A percentile compares a stretch with the other conserved stretches of the same genome.
phyloP scores from a whole-genome alignment of 2,329 filamentous ascomycete genomes.

The Simplicillium aogashimaense region DNA sequence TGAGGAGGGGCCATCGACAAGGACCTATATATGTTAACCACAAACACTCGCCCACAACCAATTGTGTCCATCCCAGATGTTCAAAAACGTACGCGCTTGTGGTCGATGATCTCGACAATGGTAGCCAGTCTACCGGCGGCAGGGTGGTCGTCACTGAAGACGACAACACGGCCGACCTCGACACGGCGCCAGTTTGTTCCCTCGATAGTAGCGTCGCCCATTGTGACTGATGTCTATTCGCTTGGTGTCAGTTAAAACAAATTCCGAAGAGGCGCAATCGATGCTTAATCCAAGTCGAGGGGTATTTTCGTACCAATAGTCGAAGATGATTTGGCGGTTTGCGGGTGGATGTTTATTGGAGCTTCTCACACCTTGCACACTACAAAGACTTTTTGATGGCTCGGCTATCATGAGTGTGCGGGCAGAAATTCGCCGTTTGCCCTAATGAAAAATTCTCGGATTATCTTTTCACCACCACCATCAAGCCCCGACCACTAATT shows the following conservation, averaged over 20 bases:
- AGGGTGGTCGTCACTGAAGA: slow-evolving; percentile 72
- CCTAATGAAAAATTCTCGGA: slow-evolving; percentile 27
- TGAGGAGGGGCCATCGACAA: slow-evolving; percentile 88
- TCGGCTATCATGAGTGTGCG: slow-evolving; percentile 27
- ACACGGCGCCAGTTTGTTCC: slow-evolving; percentile 87
- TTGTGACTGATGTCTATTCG: slow-evolving; percentile 45
- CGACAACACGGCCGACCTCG: slow-evolving; percentile 95
- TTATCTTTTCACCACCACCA: slow-evolving; percentile 15
- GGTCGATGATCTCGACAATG: slow-evolving; percentile 99
- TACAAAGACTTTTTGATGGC: slow-evolving; percentile 30
- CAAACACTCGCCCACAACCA: slow-evolving; percentile 1
- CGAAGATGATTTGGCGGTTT: slow-evolving; percentile 7
- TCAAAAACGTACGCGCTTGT: slow-evolving; percentile 87
- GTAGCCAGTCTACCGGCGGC: slow-evolving; percentile 78
- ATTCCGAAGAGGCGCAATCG: neutral
- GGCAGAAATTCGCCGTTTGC: slow-evolving; percentile 29
- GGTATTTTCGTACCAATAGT: slow-evolving; percentile 9
- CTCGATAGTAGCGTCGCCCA: slow-evolving; percentile 76
- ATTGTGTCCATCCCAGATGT: neutral
- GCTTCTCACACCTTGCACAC: slow-evolving; percentile 24
- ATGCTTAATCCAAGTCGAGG: slow-evolving; percentile 1
- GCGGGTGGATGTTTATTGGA: slow-evolving; percentile 8
- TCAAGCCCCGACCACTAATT: slow-evolving; percentile 1
- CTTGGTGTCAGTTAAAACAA: slow-evolving; percentile 2
- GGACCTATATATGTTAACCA: slow-evolving; percentile 52